Percentiles rank a stretch among this genome's conserved stretches.
phyloP scores from a whole-genome alignment of 441 rosid species.

The Syzygium syzygioides region DNA sequence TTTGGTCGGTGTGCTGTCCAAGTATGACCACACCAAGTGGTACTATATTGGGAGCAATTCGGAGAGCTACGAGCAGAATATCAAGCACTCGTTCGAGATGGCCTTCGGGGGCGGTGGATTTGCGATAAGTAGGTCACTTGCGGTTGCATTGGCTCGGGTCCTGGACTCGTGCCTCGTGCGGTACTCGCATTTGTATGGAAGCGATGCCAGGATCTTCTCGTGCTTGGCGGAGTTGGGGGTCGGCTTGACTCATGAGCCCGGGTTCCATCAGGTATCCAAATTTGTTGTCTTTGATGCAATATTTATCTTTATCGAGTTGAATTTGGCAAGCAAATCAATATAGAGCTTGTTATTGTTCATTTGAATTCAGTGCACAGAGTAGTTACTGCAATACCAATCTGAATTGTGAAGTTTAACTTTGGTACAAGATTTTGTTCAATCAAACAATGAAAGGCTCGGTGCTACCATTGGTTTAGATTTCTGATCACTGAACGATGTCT shows the following conservation, averaged over 20 bases:
- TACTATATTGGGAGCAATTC: constrained; percentile 74
- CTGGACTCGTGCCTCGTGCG: constrained; percentile 75
- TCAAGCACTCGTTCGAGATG: constrained; percentile 71
- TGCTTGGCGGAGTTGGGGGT: constrained; percentile 91
- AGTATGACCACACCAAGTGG: constrained; percentile 72
- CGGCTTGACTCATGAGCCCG: constrained; percentile 74
- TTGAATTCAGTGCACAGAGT: not conserved
- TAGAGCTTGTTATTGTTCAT: not conserved
- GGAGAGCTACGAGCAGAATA: constrained; percentile 75
- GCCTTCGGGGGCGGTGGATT: constrained; percentile 96
- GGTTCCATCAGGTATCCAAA: constrained; percentile 78
- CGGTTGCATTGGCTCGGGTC: constrained; percentile 50
- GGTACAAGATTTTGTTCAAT: not conserved
- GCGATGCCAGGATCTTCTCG: constrained; percentile 77
- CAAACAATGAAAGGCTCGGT: not conserved
- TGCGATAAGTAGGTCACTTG: constrained; percentile 67
- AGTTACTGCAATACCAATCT: not conserved
- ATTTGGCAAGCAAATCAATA: not conserved
- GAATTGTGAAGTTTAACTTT: not conserved
- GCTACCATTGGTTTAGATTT: not conserved
- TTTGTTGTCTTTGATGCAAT: not conserved
- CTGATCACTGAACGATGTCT: not conserved
- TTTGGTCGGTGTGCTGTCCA: constrained; percentile 54
- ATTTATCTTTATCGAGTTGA: not conserved
- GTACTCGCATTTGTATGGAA: constrained; percentile 74